Evolutionary conservation across 2,329 filamentous ascomycete genomes (phyloP), one percentile per base, ranked within the genome.

Genomic region (Aspergillus ibericus): DNA sequence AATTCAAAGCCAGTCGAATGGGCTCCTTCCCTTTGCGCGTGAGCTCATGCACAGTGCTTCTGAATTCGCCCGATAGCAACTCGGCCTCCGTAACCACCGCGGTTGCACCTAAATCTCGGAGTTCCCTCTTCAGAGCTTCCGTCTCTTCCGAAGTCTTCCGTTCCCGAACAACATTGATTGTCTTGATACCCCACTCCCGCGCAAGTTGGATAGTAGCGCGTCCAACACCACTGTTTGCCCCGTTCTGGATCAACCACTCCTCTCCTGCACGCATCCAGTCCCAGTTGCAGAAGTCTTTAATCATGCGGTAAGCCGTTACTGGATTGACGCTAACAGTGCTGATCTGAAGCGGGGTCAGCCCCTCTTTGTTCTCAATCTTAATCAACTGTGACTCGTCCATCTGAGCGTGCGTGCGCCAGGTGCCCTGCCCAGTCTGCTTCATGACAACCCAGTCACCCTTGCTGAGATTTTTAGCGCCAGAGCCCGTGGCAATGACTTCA

Each of bases 191-290:
- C 93, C 93, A 98, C 54, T 92, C 82, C 67, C 80, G 83, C 1
- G 85, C 93, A 1, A 99, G 81, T 78, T 99, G 95, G 64, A 98
- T 95, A 10, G 92, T 93, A 2, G 93, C 90, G 38, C 95, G 82
- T 1, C 95, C 95, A 15, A 99, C 95, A 10, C 92, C 95, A 42
- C 88, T 92, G 77, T 99, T 99, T 38, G 93, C 95, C 7, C 93
- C 95, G 73, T 99, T 99, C 77, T 99, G 95, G 48, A 99, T 87
- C 72, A 97, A 91, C 93, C 93, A 99, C 57, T 96, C 89, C 55
- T 93, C 90, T n/a, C 86, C 84, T 27, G 68, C 63, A 9, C 76
- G 75, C 56, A 83, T 72, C 70, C 88, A 76, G 4, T 80, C 72
- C 66, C 82, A 80, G 22, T 76, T 80, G 58, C 80, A 81, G 51